These are phyloP conservation scores for Apiospora aurea DNA, from an alignment of 2,329 filamentous ascomycete species.

Conservation along the genomic window DNA sequence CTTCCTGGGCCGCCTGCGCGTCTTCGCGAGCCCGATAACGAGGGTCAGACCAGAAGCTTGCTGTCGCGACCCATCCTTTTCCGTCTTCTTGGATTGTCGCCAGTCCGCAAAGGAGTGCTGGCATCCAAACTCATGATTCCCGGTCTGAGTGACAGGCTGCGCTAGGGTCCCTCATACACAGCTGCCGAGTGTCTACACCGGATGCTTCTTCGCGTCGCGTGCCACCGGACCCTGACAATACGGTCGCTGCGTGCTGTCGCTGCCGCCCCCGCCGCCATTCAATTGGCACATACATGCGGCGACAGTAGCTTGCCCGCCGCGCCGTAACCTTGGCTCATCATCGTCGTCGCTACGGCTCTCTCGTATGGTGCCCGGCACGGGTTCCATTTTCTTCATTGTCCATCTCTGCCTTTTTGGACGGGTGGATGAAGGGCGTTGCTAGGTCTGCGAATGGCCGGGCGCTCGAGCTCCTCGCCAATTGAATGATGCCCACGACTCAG, in stretches of 20 bases:
- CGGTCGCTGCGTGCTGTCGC: neutral
- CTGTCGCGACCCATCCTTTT: neutral
- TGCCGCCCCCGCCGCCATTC: neutral
- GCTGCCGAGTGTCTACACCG: too few species aligned
- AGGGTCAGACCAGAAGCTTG: too few species aligned
- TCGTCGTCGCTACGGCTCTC: neutral
- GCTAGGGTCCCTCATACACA: too few species aligned
- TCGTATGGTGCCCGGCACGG: neutral
- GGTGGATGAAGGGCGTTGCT: neutral
- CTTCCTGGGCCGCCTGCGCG: neutral
- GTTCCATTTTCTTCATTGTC: too few species aligned
- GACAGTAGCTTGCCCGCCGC: neutral
- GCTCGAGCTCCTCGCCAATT: neutral
- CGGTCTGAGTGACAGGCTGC: too few species aligned
- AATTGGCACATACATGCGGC: neutral
- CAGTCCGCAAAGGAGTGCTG: too few species aligned
- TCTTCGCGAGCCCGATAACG: neutral
- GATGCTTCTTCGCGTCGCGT: neutral
- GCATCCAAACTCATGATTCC: too few species aligned
- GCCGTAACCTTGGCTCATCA: neutral
- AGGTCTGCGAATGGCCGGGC: neutral
- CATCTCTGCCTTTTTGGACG: neutral
- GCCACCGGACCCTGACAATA: neutral
- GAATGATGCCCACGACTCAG: neutral
- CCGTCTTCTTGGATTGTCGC: too few species aligned